Percentiles rank a stretch among this genome's conserved stretches.
phyloP scores from a whole-genome alignment of 345 rosid genomes.

The Barbarea vulgaris region DNA sequence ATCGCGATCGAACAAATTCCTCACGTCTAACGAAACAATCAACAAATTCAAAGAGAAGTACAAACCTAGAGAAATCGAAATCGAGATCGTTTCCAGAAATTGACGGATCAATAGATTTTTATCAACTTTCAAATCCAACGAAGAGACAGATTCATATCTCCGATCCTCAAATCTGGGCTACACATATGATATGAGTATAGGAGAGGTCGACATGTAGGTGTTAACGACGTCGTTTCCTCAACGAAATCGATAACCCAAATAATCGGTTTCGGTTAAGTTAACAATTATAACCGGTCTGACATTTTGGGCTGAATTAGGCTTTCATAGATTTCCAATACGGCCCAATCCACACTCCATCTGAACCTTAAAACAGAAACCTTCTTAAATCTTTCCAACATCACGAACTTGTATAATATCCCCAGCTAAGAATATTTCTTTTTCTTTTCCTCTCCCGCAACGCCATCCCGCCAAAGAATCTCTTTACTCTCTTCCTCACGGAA shows the following conservation, averaged over 20 bases:
- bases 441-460: constrained; percentile 27
- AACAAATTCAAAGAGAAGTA: not conserved
- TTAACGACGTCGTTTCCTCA: constrained; percentile 29
- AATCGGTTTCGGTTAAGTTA: constrained; percentile 5
- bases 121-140: constrained; percentile 26
- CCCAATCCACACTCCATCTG: constrained; percentile 12
- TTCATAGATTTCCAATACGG: not conserved
- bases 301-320: constrained; percentile 13
- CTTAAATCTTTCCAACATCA: not conserved
- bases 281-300: not conserved
- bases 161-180: constrained; percentile 41
- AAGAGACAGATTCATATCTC: constrained; percentile 35
- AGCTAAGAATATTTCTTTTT: constrained; percentile 26
- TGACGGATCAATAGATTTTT: constrained; percentile 24
- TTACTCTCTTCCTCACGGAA: constrained; percentile 7
- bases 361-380: constrained; percentile 19
- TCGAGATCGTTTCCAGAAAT: constrained; percentile 28
- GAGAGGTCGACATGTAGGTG: constrained; percentile 25
- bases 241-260: not conserved
- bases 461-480: constrained; percentile 41
- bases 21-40: not conserved
- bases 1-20: constrained; percentile 9
- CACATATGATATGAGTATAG: constrained; percentile 12
- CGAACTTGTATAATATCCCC: not conserved
- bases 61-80: constrained; percentile 6